Evolutionary conservation across 495 filamentous ascomycete genomes (phyloP), one percentile per base, ranked within the genome.

Genomic region (Hapsidospora chrysogenum): DNA sequence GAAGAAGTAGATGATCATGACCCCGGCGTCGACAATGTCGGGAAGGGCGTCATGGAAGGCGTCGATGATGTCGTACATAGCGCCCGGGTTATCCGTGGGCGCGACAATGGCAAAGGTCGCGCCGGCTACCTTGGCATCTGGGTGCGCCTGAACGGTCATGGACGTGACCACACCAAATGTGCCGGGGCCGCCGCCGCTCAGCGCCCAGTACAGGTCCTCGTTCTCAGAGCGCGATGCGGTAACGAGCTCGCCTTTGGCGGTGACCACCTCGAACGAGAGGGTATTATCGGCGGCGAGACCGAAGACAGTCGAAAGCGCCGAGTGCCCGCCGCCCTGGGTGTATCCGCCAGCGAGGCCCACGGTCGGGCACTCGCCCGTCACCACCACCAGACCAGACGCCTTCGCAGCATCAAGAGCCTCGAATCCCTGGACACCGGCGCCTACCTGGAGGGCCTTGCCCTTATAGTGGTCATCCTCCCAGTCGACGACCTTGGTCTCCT

Each of bases 251-350:
- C 71, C 67, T 1, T 42, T 25, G 0, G 56, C 58, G 3, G 63
- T 66, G 0, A 78, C 55, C 1, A 78, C 71, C 37, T 78, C 63
- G 51, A 52, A 72, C 33, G 64, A 56, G 0, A 81, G 60, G 1
- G 59, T 55, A 17, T 76, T 59, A 38, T 79, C 76, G 0, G 74
- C 73, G 2, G 48, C 72, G 0, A 81, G 49, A 0, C 78, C 78
- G 26, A 61, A 69, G 3, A 44, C 51, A 0, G 66, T 62, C 4
- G 46, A 44, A 0, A 81, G 51, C 0, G 65, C 46, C 2, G 57
- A 61, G 41, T 76, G 70, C 0, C 77, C 78, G 9, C 69, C 75
- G 2, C 72, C 73, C 40, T 68, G 64, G 6, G 53, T 65, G 41
- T 68, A 68, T 5, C 63, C 60, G 17, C 56, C 66, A 2, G 50